Evolutionary conservation across 805 yeast genomes (phyloP), one percentile per base, ranked within the genome.

Genomic region (Myxozyma lipomycoides): DNA sequence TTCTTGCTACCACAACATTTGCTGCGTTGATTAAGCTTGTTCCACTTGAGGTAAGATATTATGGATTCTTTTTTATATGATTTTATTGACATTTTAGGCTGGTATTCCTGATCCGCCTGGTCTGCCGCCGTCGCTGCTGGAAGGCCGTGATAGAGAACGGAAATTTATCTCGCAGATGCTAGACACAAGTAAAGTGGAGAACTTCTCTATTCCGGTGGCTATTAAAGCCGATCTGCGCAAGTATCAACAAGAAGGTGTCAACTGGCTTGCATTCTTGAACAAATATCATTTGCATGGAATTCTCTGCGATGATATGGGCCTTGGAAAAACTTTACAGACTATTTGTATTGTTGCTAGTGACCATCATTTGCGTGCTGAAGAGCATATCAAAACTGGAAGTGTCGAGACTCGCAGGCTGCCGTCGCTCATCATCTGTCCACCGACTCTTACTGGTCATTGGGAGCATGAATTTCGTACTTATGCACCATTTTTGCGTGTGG

Each of bases 361-460:
- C 64, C 98, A 93, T 63, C 86, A 89, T 62, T 61, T 87, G 58
- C 79, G 98, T 58, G 82, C 80, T 9, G 84, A 84, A 59, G 84
- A 83, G 58, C 86, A 74, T 66, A 74, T 70, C 5, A 69, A 74
- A 53, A 81, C 95, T 0, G 67, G 76, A 28, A 74, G 84, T 0
- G 72, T 73, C 10, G 95, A 89, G 61, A 78, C 77, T 32, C 74
- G 95, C 53, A 82, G 78, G 28, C 73, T 93, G 22, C 95, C 98
- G 1, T 81, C 96, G 0, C 71, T 93, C 59, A 82, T 93, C 43
- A 78, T 93, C 17, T 93, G 98, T 71, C 99, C 99, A 0, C 97
- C 99, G 0, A 88, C 98, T 0, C 78, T 93, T 60, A 90, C 97
- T 1, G 98, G 99, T 21, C 99, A 93, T 69, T 93, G 99, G 99